Base-by-base conservation (phyloP, 208 protist genomes). In the Leishmania major region DNA sequence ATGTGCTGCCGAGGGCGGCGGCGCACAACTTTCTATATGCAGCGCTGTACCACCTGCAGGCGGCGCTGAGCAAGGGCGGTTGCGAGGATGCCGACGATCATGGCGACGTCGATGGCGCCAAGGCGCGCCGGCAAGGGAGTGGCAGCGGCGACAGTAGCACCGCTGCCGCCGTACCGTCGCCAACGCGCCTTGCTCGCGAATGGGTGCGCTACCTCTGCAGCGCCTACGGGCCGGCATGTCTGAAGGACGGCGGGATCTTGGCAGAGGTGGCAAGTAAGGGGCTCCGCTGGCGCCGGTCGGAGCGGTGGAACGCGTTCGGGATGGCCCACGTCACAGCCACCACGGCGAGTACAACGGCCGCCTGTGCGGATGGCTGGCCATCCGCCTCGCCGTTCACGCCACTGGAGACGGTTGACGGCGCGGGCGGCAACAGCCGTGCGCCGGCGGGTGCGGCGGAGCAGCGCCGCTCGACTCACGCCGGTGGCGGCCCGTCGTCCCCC, bases 11-110 rank as follows among this genome's bases (percentile, higher is more conserved):
- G 2, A 45, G 79, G 11, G 72, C 85, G 1, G 90, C 86, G 13
- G 88, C 91, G 8, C 87, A 95, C 37, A 94, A 92, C 78, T 97
- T 96, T 75, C 79, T 97, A 19, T 97, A 97, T 75, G 90, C 91
- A n/a, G 75, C 94, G 40, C 87, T 97, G 70, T 75, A 93, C 47
- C 82, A 82, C 78, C 55, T 86, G 3, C 71, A 75, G 13, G 31
- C 2, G 6, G 49, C 53, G 3, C 40, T 81, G 60, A 77, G 49
- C 22, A 47, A 22, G 10, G 31, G 43, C 17, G 28, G 19, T 31
- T 22, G 45, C 31, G 51, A 28, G 13, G 28, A 17, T 47, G 31
- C 19, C 53, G 47, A 60, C 5, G 31, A 37, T 22, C 51, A 35
- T 59, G 72, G 51, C 74, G 74, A 51, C 25, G 55, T 7, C 55